These are phyloP conservation scores for Diutina siamensis DNA, from an alignment of 1,139 yeast species.

Conservation along the genomic window DNA sequence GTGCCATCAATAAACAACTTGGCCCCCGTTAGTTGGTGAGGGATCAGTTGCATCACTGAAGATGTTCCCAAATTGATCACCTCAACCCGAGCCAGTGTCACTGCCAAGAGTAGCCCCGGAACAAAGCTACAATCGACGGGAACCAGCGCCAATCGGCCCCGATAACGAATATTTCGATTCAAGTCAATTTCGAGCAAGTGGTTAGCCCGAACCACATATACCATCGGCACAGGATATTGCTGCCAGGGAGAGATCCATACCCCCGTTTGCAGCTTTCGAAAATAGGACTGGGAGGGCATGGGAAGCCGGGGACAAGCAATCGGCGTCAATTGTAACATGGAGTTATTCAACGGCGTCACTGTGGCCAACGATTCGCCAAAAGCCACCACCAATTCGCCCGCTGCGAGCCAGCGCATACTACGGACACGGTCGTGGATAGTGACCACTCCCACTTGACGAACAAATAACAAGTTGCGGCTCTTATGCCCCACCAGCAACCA, in stretches of 20 bases:
- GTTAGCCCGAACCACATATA: background rate
- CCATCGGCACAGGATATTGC: background rate
- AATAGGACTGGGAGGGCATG: background rate
- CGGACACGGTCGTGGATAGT: background rate
- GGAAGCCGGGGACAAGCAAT: background rate
- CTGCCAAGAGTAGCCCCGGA: background rate
- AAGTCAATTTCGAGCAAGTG: background rate
- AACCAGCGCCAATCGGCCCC: background rate
- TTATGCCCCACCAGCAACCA: background rate
- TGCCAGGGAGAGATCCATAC: conserved; percentile 4
- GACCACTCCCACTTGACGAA: background rate
- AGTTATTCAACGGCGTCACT: background rate
- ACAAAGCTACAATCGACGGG: background rate
- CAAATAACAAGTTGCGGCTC: background rate
- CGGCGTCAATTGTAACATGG: background rate
- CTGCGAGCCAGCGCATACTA: background rate
- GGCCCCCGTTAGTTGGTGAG: background rate
- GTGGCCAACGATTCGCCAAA: background rate
- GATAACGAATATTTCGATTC: background rate
- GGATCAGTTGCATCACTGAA: background rate
- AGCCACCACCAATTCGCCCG: background rate
- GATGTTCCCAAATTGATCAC: background rate
- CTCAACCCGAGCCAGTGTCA: background rate
- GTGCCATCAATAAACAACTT: background rate
- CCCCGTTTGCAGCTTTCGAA: background rate